Percentiles rank a stretch among this genome's conserved stretches.
phyloP scores from a whole-genome alignment of 116 monocot genomes.

The Posidonia oceanica region DNA sequence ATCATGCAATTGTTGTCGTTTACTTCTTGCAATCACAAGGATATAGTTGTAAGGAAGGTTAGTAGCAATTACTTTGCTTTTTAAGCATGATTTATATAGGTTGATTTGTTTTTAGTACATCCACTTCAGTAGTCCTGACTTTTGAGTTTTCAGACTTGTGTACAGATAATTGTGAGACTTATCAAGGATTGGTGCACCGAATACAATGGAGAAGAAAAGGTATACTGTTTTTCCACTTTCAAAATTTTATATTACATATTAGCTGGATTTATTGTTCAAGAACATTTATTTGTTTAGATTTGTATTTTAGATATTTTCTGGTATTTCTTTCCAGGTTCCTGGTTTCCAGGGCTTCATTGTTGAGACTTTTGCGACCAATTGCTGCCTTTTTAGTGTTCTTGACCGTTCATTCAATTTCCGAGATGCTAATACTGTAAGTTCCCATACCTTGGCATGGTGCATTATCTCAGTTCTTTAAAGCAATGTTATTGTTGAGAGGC shows the following conservation, averaged over 20 bases:
- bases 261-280: not conserved
- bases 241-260: not conserved
- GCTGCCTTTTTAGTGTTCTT: slow-evolving; percentile 81
- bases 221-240: slow-evolving; percentile 7
- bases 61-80: not conserved
- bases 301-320: not conserved
- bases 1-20: slow-evolving; percentile 61
- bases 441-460: not conserved
- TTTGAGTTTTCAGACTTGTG: slow-evolving; percentile 50
- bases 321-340: slow-evolving; percentile 42
- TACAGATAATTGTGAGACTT: slow-evolving; percentile 74
- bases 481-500: not conserved
- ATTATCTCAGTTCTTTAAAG: not conserved
- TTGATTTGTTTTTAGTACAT: not conserved
- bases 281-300: not conserved
- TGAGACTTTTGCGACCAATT: slow-evolving; percentile 63
- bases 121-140: not conserved
- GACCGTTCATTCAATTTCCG: slow-evolving; percentile 81
- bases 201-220: slow-evolving; percentile 68
- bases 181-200: slow-evolving; percentile 78
- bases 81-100: not conserved
- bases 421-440: slow-evolving; percentile 77
- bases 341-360: slow-evolving; percentile 77
- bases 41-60: slow-evolving; percentile 74
- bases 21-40: slow-evolving; percentile 74